These are phyloP conservation scores for Flaveria floridana DNA, from an alignment of 140 eudicot genomes.

Conservation along the genomic window DNA sequence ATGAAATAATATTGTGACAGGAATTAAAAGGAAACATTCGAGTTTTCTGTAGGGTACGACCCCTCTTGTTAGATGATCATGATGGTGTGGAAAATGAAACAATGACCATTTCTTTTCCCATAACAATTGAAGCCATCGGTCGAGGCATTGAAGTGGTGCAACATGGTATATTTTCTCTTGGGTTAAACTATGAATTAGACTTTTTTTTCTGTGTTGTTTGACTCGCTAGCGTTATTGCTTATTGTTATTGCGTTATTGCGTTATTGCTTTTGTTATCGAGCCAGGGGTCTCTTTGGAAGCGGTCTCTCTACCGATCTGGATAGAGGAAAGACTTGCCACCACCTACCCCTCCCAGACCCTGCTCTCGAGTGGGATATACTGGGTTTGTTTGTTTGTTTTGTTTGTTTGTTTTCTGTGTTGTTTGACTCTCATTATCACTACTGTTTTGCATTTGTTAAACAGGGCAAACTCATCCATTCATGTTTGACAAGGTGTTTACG, in stretches of 20 bases:
- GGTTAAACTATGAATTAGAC: neutral
- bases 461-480: conserved; percentile 89
- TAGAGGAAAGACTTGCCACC: too few species aligned
- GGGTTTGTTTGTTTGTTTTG: too few species aligned
- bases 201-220: conserved; percentile 11
- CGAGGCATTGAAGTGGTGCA: conserved; percentile 80
- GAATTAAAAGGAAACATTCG: conserved; percentile 92
- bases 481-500: conserved; percentile 84
- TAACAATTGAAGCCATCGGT: conserved; percentile 62
- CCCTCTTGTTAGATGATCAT: conserved; percentile 54
- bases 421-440: conserved; percentile 17
- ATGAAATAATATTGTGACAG: conserved; percentile 34
- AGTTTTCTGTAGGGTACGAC: conserved; percentile 94
- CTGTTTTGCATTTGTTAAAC: conserved; percentile 20
- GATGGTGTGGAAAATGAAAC: conserved; percentile 46
- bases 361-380: too few species aligned
- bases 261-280: too few species aligned
- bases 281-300: too few species aligned
- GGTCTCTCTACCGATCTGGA: too few species aligned
- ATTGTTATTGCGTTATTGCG: too few species aligned
- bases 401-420: conserved; percentile 6
- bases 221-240: too few species aligned
- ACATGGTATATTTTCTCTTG: conserved; percentile 47
- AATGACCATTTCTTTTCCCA: conserved; percentile 60
- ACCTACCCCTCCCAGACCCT: too few species aligned